A percentile compares a stretch with the other conserved stretches of the same genome.
Conservation (phyloP, 2,329 filamentous ascomycete species). For the Stromatinia cepivora region DNA sequence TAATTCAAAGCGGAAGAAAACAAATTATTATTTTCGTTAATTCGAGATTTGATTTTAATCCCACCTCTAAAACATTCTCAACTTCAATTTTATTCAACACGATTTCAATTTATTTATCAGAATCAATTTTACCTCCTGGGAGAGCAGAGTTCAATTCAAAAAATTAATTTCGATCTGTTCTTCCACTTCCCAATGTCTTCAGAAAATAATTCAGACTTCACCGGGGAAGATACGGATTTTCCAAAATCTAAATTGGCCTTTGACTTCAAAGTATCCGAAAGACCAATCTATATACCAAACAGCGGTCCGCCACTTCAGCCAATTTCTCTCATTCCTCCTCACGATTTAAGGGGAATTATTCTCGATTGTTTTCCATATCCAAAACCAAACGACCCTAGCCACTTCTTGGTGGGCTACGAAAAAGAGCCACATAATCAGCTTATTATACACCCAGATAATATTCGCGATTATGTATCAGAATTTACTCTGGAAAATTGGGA, state of each 20-base stretch:
- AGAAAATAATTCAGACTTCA: slow-evolving; percentile 6
- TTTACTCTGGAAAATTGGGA: slow-evolving; percentile 59
- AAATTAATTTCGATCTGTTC: not conserved
- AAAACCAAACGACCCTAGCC: slow-evolving; percentile 27
- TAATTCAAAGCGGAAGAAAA: not conserved
- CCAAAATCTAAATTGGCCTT: slow-evolving; percentile 27
- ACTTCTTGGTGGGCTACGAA: slow-evolving; percentile 35
- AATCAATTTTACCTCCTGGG: not conserved
- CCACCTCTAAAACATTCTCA: slow-evolving; percentile 12
- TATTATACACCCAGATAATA: slow-evolving; percentile 49
- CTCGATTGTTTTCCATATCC: slow-evolving; percentile 53
- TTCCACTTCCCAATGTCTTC: not conserved
- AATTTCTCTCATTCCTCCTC: slow-evolving; percentile 49
- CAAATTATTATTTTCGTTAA: not conserved
- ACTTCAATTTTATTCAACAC: slow-evolving; percentile 10
- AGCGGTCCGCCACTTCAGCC: slow-evolving; percentile 51
- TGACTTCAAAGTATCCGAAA: slow-evolving; percentile 37
- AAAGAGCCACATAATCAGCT: slow-evolving; percentile 49
- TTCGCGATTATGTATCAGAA: slow-evolving; percentile 60
- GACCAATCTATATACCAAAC: slow-evolving; percentile 47
- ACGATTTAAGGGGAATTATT: slow-evolving; percentile 56
- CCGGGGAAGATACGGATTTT: slow-evolving; percentile 7
- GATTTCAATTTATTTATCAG: not conserved
- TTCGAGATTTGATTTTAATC: not conserved
- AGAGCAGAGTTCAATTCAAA: not conserved